phyloP scores from a whole-genome alignment of 768 basidiomycete genomes.

The Leccinum broughii region DNA sequence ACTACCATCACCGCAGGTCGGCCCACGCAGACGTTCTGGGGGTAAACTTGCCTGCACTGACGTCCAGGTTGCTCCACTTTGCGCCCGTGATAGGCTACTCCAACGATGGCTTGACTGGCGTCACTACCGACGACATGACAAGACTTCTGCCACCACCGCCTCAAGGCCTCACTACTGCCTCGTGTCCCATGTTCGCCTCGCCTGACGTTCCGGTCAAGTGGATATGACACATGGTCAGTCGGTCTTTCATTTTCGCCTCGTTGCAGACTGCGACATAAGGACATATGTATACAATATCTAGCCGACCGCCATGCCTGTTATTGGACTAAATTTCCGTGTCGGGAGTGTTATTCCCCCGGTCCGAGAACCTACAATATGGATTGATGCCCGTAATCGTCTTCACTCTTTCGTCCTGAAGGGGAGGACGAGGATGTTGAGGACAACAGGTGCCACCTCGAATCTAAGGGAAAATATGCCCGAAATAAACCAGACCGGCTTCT shows the following conservation, averaged over 20 bases:
- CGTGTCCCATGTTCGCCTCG: not conserved
- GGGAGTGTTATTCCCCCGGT: not conserved
- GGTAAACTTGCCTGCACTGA: not conserved
- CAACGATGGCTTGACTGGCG: not conserved
- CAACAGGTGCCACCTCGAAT: not conserved
- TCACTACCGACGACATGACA: not conserved
- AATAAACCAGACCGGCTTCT: not conserved
- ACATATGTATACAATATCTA: not conserved
- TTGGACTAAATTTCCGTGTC: not conserved
- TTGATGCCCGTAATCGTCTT: not conserved
- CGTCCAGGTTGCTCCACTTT: not conserved
- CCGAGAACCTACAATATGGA: not conserved
- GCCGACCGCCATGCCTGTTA: not conserved
- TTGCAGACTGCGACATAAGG: not conserved
- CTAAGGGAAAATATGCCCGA: not conserved
- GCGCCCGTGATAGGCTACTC: not conserved
- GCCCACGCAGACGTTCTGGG: not conserved
- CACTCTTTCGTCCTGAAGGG: not conserved
- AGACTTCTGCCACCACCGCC: not conserved
- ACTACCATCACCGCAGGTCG: not conserved
- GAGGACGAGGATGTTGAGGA: not conserved
- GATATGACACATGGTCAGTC: not conserved
- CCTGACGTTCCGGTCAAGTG: not conserved
- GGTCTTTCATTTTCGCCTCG: not conserved
- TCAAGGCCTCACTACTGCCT: not conserved